Conservation (phyloP, 768 basidiomycete species). For the Macrocybe gigantea region DNA sequence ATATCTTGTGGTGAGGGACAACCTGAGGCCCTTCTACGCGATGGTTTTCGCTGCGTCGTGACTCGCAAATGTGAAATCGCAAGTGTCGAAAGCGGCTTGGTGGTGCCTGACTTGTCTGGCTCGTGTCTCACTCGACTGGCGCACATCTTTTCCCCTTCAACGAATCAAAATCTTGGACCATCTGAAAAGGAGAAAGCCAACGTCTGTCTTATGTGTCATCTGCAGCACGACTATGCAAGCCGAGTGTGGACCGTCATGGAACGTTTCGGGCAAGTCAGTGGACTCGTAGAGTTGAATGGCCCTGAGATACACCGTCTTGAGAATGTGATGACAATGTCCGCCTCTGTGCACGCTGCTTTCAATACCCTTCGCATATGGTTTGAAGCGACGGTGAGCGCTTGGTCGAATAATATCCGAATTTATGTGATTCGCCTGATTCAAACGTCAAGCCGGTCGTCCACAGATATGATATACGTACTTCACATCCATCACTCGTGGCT, state of each 20-base stretch:
- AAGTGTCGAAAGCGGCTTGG: no score
- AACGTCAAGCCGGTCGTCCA: constrained; percentile 4
- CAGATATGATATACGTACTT: constrained; percentile 6
- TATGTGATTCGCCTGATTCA: background rate
- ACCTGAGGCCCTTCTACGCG: constrained; percentile 14
- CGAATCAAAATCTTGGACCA: background rate
- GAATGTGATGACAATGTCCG: constrained; percentile 15
- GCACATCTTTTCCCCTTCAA: constrained; percentile 4
- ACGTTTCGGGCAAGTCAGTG: constrained; percentile 4
- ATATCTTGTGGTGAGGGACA: background rate
- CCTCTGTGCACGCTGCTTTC: constrained; percentile 5
- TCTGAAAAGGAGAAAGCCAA: background rate
- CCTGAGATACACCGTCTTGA: constrained; percentile 18
- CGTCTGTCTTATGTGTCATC: background rate
- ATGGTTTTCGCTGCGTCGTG: constrained; percentile 14
- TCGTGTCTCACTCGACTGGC: background rate
- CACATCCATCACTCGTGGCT: background rate
- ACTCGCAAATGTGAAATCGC: no score
- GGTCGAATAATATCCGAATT: background rate
- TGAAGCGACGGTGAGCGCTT: constrained; percentile 3
- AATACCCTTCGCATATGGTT: constrained; percentile 15
- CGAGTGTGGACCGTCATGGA: constrained; percentile 14
- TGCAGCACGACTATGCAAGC: constrained; percentile 10
- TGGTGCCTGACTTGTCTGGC: no score
- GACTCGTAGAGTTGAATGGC: constrained; percentile 17